Percentiles rank a stretch among this genome's conserved stretches.
Conservation (phyloP, 2,329 filamentous ascomycete genomes). For the Cladosporium sp. region DNA sequence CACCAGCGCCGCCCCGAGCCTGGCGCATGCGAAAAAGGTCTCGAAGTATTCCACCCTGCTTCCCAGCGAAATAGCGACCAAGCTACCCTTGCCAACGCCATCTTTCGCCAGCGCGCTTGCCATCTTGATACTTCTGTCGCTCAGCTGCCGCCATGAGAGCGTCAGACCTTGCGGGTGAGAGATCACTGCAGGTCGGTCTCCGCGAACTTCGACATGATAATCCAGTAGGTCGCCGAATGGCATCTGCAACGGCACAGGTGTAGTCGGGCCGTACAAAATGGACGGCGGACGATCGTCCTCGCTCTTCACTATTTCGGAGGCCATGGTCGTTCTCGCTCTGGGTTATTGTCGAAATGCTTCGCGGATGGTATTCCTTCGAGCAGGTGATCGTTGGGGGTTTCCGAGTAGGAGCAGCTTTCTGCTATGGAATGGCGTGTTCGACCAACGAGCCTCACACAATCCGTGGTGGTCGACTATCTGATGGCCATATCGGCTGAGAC, state of each 20-base stretch:
- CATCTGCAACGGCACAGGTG: slow-evolving; percentile 24
- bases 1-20: slow-evolving; percentile 44
- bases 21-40: slow-evolving; percentile 30
- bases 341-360: too few species aligned
- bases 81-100: slow-evolving; percentile 23
- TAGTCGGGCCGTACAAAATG: slow-evolving; percentile 24
- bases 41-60: slow-evolving; percentile 28
- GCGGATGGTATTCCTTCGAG: too few species aligned
- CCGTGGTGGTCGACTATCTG: too few species aligned
- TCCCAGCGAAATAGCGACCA: slow-evolving; percentile 26
- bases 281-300: slow-evolving; percentile 21
- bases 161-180: slow-evolving; percentile 21
- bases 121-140: slow-evolving; percentile 22
- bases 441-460: too few species aligned
- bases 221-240: slow-evolving; percentile 25
- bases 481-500: too few species aligned
- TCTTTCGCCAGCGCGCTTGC: slow-evolving; percentile 24
- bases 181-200: slow-evolving; percentile 22
- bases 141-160: slow-evolving; percentile 20
- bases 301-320: slow-evolving; percentile 12
- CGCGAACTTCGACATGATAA: slow-evolving; percentile 23
- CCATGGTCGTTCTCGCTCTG: slow-evolving; percentile 1
- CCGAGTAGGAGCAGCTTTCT: too few species aligned
- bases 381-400: too few species aligned
- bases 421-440: too few species aligned